Base-by-base conservation (phyloP, 2,329 filamentous ascomycete species). In the Epichloe elymi region DNA sequence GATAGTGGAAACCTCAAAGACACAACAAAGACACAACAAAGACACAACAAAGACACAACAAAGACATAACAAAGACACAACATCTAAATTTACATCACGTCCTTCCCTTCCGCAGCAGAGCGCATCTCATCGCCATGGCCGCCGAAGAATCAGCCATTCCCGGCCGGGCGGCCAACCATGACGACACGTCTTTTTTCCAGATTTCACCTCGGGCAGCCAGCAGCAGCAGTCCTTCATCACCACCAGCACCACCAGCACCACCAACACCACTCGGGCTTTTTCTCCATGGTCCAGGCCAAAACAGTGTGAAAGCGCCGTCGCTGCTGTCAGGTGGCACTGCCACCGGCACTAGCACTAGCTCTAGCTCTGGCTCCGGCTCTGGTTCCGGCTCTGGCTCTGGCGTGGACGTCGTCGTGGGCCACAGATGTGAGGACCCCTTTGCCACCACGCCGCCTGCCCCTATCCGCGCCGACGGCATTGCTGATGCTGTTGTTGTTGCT, bases 211-310 rank as follows among this genome's bases (percentile, higher is more conserved):
- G 0, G 23, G 23, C 23, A 26, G 23, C 23, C 23, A 7, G 23
- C 23, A 26, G 23, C 23, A 7, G 23, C 23, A 26, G 23, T 26
- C 6, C 23, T 26, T 26, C 23, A 20, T 3, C 19, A 20, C 19
- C 19, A 20, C 20, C 20, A 46, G 57, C 57, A 15, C 56, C 57
- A 1, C 41, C 23, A 23, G 20, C 23, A 23, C 23, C 23, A 26
- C 23, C 23, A 46, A 57, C 57, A 15, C 57, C 57, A 2, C 41
- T 59, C 5, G 50, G 53, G n/a, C 53, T 58, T n/a, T 53, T 57
- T 19, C 19, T 54, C 43, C 50, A 55, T 26, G 38, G 37, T 23
- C 30, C 46, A 14, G 37, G 40, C 23, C 23, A 3, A 42, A 15
- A 46, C 36, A 53, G 23, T 46, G 40, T n/a, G 30, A 26, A 26